Percentiles rank a stretch among this genome's conserved stretches.
Conservation (phyloP, 1,284 basidiomycete species). For the Cutaneotrichosporon sp. region DNA sequence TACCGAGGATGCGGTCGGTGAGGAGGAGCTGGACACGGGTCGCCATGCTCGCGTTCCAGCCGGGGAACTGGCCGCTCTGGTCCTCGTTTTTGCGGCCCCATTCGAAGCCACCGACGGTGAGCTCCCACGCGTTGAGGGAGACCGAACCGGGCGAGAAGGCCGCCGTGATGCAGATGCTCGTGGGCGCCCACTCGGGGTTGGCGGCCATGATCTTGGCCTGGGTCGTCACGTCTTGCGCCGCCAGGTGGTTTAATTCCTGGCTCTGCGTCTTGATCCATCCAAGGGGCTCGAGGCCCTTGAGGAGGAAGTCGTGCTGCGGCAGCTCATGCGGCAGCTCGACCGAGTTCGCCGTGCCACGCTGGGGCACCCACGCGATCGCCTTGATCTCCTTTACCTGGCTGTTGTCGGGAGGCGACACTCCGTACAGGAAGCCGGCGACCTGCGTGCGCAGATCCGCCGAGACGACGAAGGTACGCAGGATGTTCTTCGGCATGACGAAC, state of each 20-base stretch:
- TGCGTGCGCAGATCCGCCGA: constrained; percentile 94
- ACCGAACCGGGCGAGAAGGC: constrained; percentile 99
- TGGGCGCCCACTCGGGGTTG: constrained; percentile 92
- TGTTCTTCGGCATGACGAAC: constrained; percentile 96
- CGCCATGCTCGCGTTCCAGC: constrained; percentile 97
- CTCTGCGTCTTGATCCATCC: constrained; percentile 98
- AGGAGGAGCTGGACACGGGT: constrained; percentile 93
- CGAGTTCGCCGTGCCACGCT: constrained; percentile 91
- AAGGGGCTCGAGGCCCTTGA: constrained; percentile 91
- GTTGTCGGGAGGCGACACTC: constrained; percentile 90
- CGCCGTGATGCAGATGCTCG: constrained; percentile 88
- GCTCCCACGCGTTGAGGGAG: constrained; percentile 86
- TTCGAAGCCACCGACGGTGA: constrained; percentile 91
- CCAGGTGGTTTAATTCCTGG: constrained; percentile 86
- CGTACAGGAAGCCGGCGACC: constrained; percentile 92
- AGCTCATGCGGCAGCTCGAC: constrained; percentile 84
- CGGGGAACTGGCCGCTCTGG: constrained; percentile 79
- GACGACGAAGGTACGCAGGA: constrained; percentile 91
- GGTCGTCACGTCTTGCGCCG: constrained; percentile 90
- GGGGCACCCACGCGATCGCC: constrained; percentile 93
- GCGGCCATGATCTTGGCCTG: constrained; percentile 97
- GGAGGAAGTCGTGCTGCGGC: constrained; percentile 88
- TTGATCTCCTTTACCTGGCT: constrained; percentile 99
- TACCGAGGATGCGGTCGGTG: constrained; percentile 88
- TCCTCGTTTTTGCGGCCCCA: constrained; percentile 96